Evolutionary conservation across 1,139 yeast species (phyloP).

Genomic region (Suhomyces anneliseae): DNA sequence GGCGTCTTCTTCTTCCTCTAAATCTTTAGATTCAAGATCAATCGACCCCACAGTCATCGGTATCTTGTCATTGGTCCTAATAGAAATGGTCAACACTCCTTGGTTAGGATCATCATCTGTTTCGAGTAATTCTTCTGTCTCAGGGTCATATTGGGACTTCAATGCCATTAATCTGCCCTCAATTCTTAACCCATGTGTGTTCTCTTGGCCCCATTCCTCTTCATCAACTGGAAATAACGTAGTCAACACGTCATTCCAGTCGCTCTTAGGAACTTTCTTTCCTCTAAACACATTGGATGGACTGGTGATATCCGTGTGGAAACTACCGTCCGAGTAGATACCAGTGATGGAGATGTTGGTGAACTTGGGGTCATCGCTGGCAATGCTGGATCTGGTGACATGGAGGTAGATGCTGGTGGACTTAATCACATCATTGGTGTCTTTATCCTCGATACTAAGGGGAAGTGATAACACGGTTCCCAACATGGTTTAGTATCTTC

Average conservation of each 20-base stretch:
- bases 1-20: slow-evolving; percentile 14
- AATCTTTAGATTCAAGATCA: slow-evolving; percentile 18
- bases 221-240: slow-evolving; percentile 10
- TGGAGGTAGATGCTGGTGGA: slow-evolving; percentile 16
- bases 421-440: slow-evolving; percentile 18
- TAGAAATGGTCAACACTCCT: slow-evolving; percentile 16
- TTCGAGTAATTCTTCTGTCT: slow-evolving; percentile 19
- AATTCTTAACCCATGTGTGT: background rate
- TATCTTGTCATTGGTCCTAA: slow-evolving; percentile 25
- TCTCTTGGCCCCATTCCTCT: slow-evolving; percentile 3
- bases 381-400: slow-evolving; percentile 4
- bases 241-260: slow-evolving; percentile 1
- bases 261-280: background rate
- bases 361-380: slow-evolving; percentile 12
- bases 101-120: slow-evolving; percentile 18
- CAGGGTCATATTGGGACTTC: slow-evolving; percentile 15
- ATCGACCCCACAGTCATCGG: slow-evolving; percentile 29
- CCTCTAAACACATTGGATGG: slow-evolving; percentile 6
- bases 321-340: slow-evolving; percentile 21
- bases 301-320: slow-evolving; percentile 12
- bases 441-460: slow-evolving; percentile 21
- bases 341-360: slow-evolving; percentile 19
- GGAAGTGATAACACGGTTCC: slow-evolving; percentile 22
- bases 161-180: slow-evolving; percentile 7
- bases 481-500: background rate